phyloP scores from a whole-genome alignment of 345 rosid species.

The Euphorbia pulcherrima region DNA sequence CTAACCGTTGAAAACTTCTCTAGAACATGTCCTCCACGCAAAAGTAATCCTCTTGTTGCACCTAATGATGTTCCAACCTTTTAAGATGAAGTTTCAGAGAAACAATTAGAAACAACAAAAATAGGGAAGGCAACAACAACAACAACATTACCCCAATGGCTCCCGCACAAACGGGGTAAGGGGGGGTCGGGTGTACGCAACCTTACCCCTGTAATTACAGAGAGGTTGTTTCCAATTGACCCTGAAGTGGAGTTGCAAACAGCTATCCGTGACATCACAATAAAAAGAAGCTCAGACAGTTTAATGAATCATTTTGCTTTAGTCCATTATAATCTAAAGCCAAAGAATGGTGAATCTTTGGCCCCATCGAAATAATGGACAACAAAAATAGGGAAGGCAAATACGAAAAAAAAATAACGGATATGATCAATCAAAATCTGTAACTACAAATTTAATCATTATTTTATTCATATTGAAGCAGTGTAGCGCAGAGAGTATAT shows the following conservation, averaged over 20 bases:
- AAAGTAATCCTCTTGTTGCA: conserved; percentile 87
- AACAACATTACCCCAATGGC: no score
- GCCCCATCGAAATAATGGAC: no score
- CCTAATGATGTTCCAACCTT: conserved; percentile 94
- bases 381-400: background rate
- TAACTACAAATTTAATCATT: conserved; percentile 16
- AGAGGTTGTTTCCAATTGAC: no score
- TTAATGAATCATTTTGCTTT: no score
- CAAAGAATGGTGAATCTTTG: no score
- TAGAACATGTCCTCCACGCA: conserved; percentile 84
- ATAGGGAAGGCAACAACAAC: background rate
- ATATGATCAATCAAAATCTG: conserved; percentile 7
- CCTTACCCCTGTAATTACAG: no score
- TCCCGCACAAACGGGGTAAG: no score
- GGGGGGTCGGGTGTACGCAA: no score
- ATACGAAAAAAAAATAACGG: background rate
- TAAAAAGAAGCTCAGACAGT: no score
- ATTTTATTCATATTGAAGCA: conserved; percentile 13
- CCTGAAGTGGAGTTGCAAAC: no score
- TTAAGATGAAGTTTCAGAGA: background rate
- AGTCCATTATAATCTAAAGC: no score
- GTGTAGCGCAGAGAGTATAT: conserved; percentile 26
- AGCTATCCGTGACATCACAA: no score
- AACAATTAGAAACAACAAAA: background rate
- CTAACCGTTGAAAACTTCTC: conserved; percentile 83